Base-by-base conservation (phyloP, 1,284 basidiomycete genomes). In the Ustilago hordei region DNA sequence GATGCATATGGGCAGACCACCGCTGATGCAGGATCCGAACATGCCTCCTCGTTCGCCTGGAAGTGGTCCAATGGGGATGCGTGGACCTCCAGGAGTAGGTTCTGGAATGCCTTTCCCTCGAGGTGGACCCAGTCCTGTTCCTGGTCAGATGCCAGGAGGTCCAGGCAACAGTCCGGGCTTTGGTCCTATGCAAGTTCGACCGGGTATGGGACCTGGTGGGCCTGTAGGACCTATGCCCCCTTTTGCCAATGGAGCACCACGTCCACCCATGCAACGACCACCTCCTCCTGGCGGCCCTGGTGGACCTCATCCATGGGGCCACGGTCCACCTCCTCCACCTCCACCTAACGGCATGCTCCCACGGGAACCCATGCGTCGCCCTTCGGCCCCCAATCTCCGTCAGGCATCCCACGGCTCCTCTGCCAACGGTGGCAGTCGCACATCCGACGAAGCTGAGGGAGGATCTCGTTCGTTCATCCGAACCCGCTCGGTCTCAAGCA, bases 301-400 rank as follows among this genome's bases (percentile, higher is more conserved):
- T 45, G 43, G 43, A 45, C 43, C 43, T 45, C 43, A 45, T 45
- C n/a, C 43, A 9, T 68, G 61, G 58, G 65, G 36, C 8, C 55
- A 54, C 3, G 70, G 65, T 3, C 61, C 55, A 1, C 65, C 70
- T 17, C 64, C 64, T 19, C 60, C 19, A 19, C 19, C 60, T 8
- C 64, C 61, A 15, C 58, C 70, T 17, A 56, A 68, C 38, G 61
- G 61, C 17, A 62, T 62, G 62, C 48, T n/a, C 17, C 36, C 58
- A 31, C 69, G 78, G 19, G 78, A 80, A 19, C 55, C 69, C 12
- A 45, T 60, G 50, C 54, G 75, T 12, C 58, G 65, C 5, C 81
- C 81, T 15, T 82, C 81, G 12, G 81, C 80, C 12, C 81, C 81
- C 32, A 81, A 82, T 36, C 74, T 82, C 38, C 75, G 79, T 6